Base-by-base conservation (phyloP, 2,329 filamentous ascomycete species). In the Fusarium siculi region DNA sequence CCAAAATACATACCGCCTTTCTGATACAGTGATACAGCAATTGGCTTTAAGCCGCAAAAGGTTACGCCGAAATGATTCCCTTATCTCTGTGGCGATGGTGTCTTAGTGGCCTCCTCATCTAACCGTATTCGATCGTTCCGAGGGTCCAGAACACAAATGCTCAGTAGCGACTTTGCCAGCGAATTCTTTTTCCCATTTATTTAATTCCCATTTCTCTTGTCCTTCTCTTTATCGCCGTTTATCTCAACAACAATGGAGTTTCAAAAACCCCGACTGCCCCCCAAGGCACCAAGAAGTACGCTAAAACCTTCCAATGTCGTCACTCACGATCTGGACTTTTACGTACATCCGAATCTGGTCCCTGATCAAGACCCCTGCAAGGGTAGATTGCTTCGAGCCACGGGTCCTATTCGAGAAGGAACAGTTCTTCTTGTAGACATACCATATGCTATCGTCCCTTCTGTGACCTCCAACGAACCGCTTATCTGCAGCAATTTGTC, bases 361-460 rank as follows among this genome's bases (percentile, higher is more conserved):
- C 77, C 77, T 44, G 75, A 74, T 34, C 66, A 62, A 32, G 77
- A 79, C 44, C 74, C 76, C 19, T 67, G 52, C 64, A 79, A 78
- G 39, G 78, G 78, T 9, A 69, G 78, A 52, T 40, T 79, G 12
- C 70, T 79, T 34, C 75, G 78, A 32, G 74, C 67, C 34, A 72
- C 73, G 7, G 68, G 66, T 34, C 34, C 74, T 6, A 68, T 79
- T 7, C 63, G 67, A 47, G 74, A 68, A 40, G 78, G 78, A 52
- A 79, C 78, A 25, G 50, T 77, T 30, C 69, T 79, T 23, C 75
- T 79, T 40, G 56, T 77, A 59, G 78, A 79, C 56, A 69, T 59
- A 32, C 69, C 78, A 4, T 79, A 78, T 73, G 78, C 78, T 46
- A 76, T 78, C 53, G 70, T 79, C 30, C 78, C 78, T 19, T 71